These are phyloP conservation scores for Botrytis aclada DNA, from an alignment of 2,329 filamentous ascomycete species.

Conservation along the genomic window DNA sequence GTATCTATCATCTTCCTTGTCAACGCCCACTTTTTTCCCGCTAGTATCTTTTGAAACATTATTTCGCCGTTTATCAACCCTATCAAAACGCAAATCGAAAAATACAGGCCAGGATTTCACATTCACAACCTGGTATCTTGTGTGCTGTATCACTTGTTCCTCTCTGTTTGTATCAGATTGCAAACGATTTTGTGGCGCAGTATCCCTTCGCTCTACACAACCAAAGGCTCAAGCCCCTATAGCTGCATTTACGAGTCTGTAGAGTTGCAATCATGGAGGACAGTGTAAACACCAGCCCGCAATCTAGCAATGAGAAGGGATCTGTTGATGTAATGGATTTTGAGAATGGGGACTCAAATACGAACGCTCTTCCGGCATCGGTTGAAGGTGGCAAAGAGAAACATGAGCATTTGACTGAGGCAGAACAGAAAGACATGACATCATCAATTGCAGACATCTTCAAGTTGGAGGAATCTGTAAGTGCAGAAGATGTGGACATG, in stretches of 20 bases:
- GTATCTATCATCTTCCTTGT: neutral
- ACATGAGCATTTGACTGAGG: slow-evolving; percentile 12
- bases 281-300: neutral
- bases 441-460: slow-evolving; percentile 27
- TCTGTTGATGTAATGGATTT: neutral
- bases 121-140: neutral
- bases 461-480: slow-evolving; percentile 23
- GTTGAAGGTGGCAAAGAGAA: neutral
- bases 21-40: neutral
- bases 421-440: slow-evolving; percentile 25
- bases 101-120: neutral
- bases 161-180: neutral
- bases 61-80: neutral
- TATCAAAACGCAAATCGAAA: neutral
- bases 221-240: neutral
- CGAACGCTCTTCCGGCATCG: neutral
- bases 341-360: neutral
- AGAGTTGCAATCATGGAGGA: neutral
- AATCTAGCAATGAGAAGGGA: neutral
- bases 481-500: slow-evolving; percentile 19
- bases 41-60: neutral
- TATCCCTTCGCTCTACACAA: slow-evolving; percentile 7
- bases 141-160: neutral
- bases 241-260: neutral
- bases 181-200: slow-evolving; percentile 6